These are phyloP conservation scores for Ceratocystis ficicola DNA, from an alignment of 2,329 filamentous ascomycete species.

Conservation along the genomic window DNA sequence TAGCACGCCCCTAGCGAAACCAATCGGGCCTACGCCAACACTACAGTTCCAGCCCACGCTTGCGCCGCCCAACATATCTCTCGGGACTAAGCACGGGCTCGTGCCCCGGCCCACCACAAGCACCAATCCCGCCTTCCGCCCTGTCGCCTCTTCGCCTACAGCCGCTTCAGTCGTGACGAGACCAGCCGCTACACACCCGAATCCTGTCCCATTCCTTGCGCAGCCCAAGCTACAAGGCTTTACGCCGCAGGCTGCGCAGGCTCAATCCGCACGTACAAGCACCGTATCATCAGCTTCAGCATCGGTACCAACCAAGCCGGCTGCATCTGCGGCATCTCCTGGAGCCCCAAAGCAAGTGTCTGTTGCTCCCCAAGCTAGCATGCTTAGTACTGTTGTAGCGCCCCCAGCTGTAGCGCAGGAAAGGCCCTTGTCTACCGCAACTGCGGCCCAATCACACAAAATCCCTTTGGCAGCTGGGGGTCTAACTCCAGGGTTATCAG, in stretches of 20 bases:
- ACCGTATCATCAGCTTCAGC: background rate
- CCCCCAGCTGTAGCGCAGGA: too few relatives aligned
- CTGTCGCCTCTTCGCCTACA: background rate
- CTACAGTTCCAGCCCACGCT: background rate
- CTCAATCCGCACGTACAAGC: background rate
- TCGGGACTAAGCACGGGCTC: background rate
- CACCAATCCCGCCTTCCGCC: background rate
- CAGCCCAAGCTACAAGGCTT: conserved; percentile 10
- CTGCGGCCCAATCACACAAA: background rate
- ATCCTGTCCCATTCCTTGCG: background rate
- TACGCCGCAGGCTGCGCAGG: background rate
- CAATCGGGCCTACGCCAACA: background rate
- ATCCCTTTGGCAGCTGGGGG: background rate
- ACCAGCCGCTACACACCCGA: background rate
- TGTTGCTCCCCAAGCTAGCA: background rate
- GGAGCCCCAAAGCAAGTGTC: background rate
- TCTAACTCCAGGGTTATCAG: background rate
- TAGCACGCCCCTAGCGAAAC: background rate
- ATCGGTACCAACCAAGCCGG: too few relatives aligned
- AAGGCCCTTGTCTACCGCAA: background rate
- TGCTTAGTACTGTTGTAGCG: too few relatives aligned
- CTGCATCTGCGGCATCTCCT: background rate
- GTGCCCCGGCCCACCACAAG: background rate
- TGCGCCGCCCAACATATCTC: background rate
- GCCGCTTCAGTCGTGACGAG: background rate